Percentiles rank a stretch among this genome's conserved stretches.
Evolutionary conservation across 805 yeast species (phyloP).

Genomic region (Pichia californica): DNA sequence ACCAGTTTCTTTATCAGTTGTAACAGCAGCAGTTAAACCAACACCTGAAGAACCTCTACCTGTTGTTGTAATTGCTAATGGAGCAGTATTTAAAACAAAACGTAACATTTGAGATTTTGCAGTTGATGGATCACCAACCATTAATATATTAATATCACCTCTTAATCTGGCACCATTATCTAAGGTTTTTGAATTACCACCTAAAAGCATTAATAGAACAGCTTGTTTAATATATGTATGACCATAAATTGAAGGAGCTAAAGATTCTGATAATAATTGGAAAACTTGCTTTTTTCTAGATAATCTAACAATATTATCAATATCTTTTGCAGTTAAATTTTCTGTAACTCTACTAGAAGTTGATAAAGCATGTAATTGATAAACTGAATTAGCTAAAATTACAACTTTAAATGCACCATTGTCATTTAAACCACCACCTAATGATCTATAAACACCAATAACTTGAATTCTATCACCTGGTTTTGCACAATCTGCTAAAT

Average conservation of each 20-base stretch:
- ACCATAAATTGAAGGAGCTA: slow-evolving; percentile 96
- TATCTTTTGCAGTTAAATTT: slow-evolving; percentile 70
- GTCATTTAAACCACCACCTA: slow-evolving; percentile 66
- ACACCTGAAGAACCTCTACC: slow-evolving; percentile 99
- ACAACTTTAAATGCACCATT: slow-evolving; percentile 73
- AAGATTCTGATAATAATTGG: slow-evolving; percentile 71
- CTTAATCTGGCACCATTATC: slow-evolving; percentile 94
- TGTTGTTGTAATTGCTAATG: slow-evolving; percentile 94
- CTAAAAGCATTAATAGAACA: slow-evolving; percentile 80
- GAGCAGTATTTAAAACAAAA: slow-evolving; percentile 90
- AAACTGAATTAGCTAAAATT: slow-evolving; percentile 83
- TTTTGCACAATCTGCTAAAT: slow-evolving; percentile 82
- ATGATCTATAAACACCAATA: slow-evolving; percentile 88
- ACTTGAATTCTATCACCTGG: slow-evolving; percentile 96
- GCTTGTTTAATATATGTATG: slow-evolving; percentile 89
- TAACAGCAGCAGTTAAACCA: slow-evolving; percentile 98
- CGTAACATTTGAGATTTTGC: slow-evolving; percentile 95
- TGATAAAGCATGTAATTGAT: slow-evolving; percentile 82
- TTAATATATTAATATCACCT: slow-evolving; percentile 91
- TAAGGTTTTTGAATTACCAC: slow-evolving; percentile 91
- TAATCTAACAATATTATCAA: slow-evolving; percentile 76
- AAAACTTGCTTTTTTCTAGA: slow-evolving; percentile 68
- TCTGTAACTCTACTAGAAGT: slow-evolving; percentile 60
- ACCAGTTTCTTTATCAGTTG: slow-evolving; percentile 94
- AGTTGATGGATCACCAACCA: slow-evolving; percentile 99